phyloP scores from a whole-genome alignment of 1,139 yeast genomes.

The Candida pseudocylindracea region DNA sequence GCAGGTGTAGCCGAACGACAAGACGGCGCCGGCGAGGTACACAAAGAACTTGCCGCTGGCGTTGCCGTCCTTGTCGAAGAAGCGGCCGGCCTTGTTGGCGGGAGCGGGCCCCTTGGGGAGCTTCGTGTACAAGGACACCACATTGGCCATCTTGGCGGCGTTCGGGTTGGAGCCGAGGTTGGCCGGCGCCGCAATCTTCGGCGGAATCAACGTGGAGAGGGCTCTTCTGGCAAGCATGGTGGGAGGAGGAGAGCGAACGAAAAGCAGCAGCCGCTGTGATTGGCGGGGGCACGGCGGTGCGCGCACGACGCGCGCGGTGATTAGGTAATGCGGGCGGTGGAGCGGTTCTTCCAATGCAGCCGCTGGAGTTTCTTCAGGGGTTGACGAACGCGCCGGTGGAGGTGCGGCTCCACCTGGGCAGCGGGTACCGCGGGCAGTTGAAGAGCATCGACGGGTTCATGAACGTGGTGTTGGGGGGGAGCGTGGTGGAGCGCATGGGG shows the following conservation, averaged over 20 bases:
- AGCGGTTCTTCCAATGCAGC: conserved; percentile 14
- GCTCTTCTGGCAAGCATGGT: conserved; percentile 43
- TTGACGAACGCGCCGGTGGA: conserved; percentile 64
- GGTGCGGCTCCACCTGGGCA: conserved; percentile 74
- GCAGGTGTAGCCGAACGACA: conserved; percentile 70
- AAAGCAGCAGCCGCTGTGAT: too few relatives aligned
- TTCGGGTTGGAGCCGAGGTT: conserved; percentile 90
- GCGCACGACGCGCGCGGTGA: too few relatives aligned
- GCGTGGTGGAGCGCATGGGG: too few relatives aligned
- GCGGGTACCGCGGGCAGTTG: conserved; percentile 50
- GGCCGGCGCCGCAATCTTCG: conserved; percentile 82
- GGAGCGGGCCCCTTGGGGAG: conserved; percentile 86
- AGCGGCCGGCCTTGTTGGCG: conserved; percentile 47
- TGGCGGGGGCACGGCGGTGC: too few relatives aligned
- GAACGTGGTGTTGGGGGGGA: conserved; percentile 50
- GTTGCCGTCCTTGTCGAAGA: conserved; percentile 46
- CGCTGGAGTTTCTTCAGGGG: conserved; percentile 62
- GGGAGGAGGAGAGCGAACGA: too few relatives aligned
- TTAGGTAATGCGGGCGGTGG: too few relatives aligned
- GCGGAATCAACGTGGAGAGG: conserved; percentile 91
- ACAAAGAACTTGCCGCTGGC: conserved; percentile 66
- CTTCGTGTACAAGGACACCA: conserved; percentile 86
- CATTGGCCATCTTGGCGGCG: conserved; percentile 92
- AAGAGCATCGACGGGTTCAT: conserved; percentile 93
- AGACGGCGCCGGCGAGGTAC: conserved; percentile 52